Conservation (phyloP, 2,329 filamentous ascomycete genomes). For the Colletotrichum tofieldiae region DNA sequence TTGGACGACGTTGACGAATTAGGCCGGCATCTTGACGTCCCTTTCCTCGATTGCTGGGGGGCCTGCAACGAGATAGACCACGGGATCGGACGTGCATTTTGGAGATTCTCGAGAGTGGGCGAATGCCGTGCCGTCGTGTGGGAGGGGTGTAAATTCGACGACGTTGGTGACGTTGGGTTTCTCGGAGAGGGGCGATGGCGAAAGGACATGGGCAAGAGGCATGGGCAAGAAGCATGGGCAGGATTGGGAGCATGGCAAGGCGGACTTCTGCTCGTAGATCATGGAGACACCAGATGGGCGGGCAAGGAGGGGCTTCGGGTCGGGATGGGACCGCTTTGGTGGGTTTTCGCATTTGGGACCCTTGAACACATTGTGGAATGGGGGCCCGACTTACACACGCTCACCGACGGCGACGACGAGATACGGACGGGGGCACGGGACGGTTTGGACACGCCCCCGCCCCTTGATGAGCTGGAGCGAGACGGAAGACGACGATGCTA, state of each 20-base stretch:
- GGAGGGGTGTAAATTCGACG: slow-evolving; percentile 6
- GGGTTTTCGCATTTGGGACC: slow-evolving; percentile 1
- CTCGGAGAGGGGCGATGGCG: slow-evolving; percentile 28
- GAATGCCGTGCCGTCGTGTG: slow-evolving; percentile 28
- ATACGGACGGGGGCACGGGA: neutral
- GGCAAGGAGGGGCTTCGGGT: slow-evolving; percentile 9
- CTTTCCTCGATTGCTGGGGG: slow-evolving; percentile 4
- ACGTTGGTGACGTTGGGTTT: slow-evolving; percentile 17
- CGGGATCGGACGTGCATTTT: slow-evolving; percentile 32
- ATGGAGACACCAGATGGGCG: slow-evolving; percentile 9
- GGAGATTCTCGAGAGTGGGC: neutral
- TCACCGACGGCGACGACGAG: slow-evolving; percentile 27
- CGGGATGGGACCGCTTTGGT: slow-evolving; percentile 9
- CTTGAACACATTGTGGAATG: slow-evolving; percentile 5
- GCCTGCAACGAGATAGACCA: slow-evolving; percentile 26
- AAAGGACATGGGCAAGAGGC: slow-evolving; percentile 13
- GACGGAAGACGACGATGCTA: slow-evolving; percentile 11
- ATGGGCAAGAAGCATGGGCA: neutral
- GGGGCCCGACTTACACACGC: slow-evolving; percentile 12
- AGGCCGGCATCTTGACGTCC: slow-evolving; percentile 9
- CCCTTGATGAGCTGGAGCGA: slow-evolving; percentile 35
- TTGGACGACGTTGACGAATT: neutral
- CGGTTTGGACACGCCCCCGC: neutral
- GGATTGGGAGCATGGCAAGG: slow-evolving; percentile 14
- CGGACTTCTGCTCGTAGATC: slow-evolving; percentile 32